phyloP scores from a whole-genome alignment of 2,329 filamentous ascomycete genomes.

The Graphium sp. region DNA sequence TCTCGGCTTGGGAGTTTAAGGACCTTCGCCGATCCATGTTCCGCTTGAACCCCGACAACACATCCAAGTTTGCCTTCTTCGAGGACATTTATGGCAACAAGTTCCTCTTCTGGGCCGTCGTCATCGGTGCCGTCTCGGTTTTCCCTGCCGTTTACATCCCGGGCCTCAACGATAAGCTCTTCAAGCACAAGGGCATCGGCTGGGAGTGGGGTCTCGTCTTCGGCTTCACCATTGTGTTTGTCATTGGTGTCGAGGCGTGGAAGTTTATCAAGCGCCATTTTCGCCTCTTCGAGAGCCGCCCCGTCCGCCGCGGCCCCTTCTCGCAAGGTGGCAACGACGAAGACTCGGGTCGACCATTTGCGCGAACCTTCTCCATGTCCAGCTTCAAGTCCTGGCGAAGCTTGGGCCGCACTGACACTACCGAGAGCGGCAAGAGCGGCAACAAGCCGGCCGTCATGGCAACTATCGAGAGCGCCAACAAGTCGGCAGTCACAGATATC shows the following conservation, averaged over 20 bases:
- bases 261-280: conserved; percentile 48
- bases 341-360: conserved; percentile 22
- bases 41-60: conserved; percentile 38
- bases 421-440: conserved; percentile 10
- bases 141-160: conserved; percentile 60
- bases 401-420: conserved; percentile 22
- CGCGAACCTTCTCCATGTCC: conserved; percentile 31
- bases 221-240: conserved; percentile 45
- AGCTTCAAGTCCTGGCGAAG: conserved; percentile 31
- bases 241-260: conserved; percentile 54
- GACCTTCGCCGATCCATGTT: conserved; percentile 57
- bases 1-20: conserved; percentile 67
- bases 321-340: conserved; percentile 33
- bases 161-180: conserved; percentile 49
- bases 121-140: conserved; percentile 41
- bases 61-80: conserved; percentile 34
- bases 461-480: too few relatives aligned
- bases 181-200: conserved; percentile 53
- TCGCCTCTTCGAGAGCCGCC: conserved; percentile 31
- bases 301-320: conserved; percentile 31
- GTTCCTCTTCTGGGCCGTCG: conserved; percentile 53
- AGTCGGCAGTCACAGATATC: too few relatives aligned
- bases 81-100: conserved; percentile 51
- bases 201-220: conserved; percentile 65
- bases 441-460: too few relatives aligned